A percentile compares a stretch with the other conserved stretches of the same genome.
phyloP scores from a whole-genome alignment of 1,139 yeast genomes.

The Sugiyamaella pinicola region DNA sequence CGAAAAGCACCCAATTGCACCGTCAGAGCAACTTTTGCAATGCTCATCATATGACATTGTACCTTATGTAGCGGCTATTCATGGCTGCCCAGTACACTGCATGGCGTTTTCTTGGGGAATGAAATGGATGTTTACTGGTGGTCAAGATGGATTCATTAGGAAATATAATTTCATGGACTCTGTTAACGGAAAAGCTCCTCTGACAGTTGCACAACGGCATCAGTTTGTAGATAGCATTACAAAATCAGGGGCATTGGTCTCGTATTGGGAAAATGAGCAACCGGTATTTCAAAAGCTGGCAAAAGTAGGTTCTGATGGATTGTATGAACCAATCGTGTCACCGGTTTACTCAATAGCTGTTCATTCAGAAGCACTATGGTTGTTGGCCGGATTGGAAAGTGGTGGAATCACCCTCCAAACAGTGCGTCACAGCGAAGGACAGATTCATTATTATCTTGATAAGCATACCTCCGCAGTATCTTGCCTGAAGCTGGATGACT shows the following conservation, averaged over 20 bases:
- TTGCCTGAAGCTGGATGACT: constrained; percentile 61
- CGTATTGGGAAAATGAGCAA: constrained; percentile 97
- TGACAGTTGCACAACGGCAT: constrained; percentile 91
- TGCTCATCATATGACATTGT: constrained; percentile 44
- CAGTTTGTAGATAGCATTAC: constrained; percentile 82
- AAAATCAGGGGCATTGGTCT: constrained; percentile 74
- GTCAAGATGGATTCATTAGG: constrained; percentile 92
- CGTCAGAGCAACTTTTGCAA: constrained; percentile 23
- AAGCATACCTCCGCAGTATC: constrained; percentile 78
- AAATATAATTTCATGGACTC: constrained; percentile 86
- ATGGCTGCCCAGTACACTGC: constrained; percentile 58
- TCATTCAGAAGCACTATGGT: constrained; percentile 81
- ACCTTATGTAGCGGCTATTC: constrained; percentile 49
- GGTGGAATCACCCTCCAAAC: constrained; percentile 91
- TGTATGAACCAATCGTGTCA: constrained; percentile 50
- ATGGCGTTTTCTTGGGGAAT: constrained; percentile 80
- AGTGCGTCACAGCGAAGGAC: constrained; percentile 81
- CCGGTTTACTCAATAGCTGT: constrained; percentile 89
- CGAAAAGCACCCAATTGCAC: constrained; percentile 31
- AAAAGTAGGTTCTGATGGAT: constrained; percentile 48
- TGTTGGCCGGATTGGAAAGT: constrained; percentile 73
- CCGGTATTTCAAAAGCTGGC: constrained; percentile 55
- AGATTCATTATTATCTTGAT: constrained; percentile 71
- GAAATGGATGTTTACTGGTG: constrained; percentile 90
- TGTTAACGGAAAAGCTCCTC: constrained; percentile 83